These are phyloP conservation scores for Zygoascus biomembranicola DNA, from an alignment of 805 yeast genomes.

Conservation along the genomic window DNA sequence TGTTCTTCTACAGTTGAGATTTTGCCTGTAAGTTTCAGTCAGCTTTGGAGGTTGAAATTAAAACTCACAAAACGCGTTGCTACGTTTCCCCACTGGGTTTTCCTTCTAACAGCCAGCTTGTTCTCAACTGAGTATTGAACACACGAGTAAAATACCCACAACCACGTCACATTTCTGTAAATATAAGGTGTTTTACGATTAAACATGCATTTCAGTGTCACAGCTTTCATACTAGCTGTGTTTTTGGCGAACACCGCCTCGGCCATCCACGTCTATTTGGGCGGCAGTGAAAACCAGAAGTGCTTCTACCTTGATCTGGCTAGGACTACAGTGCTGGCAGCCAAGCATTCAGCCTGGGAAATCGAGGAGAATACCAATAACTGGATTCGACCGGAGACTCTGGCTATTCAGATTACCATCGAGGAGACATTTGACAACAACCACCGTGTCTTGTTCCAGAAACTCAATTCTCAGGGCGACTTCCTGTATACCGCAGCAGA, in stretches of 20 bases:
- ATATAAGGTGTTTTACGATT: background rate
- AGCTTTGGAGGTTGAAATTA: too few relatives aligned
- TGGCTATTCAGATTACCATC: conserved; percentile 60
- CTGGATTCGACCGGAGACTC: conserved; percentile 40
- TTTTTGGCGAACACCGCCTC: conserved; percentile 10
- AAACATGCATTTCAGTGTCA: background rate
- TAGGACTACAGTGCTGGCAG: conserved; percentile 71
- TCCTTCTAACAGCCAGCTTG: too few relatives aligned
- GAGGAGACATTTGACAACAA: conserved; percentile 79
- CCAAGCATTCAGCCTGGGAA: conserved; percentile 60
- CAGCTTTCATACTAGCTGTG: background rate
- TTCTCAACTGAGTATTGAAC: too few relatives aligned
- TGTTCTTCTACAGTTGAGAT: too few relatives aligned
- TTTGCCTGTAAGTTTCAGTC: too few relatives aligned
- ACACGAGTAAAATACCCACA: too few relatives aligned
- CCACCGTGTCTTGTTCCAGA: conserved; percentile 68
- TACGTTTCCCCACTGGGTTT: too few relatives aligned
- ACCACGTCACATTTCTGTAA: too few relatives aligned
- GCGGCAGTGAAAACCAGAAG: conserved; percentile 57
- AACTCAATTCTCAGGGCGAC: conserved; percentile 50
- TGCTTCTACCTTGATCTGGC: conserved; percentile 83
- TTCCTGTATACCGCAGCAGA: conserved; percentile 78
- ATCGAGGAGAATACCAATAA: conserved; percentile 41
- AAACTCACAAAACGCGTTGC: too few relatives aligned
- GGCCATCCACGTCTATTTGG: conserved; percentile 72